Conservation (phyloP, 2,329 filamentous ascomycete species). For the Calonectria pteridis region DNA sequence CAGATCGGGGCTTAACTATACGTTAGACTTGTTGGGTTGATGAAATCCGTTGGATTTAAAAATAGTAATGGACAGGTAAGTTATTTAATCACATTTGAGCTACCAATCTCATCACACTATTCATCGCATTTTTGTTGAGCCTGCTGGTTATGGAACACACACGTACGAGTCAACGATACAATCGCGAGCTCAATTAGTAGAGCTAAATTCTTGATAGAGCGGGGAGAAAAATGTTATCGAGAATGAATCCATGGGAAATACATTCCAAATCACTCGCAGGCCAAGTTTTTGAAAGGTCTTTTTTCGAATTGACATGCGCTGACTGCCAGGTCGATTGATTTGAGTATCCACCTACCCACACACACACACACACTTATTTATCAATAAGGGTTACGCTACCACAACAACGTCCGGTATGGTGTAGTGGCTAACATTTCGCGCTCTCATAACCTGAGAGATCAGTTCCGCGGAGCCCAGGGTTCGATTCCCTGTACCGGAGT, state of each 20-base stretch:
- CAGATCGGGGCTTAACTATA: not conserved
- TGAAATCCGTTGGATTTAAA: not conserved
- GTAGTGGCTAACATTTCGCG: slow-evolving; percentile 51
- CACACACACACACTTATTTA: not conserved
- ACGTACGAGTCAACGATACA: no score
- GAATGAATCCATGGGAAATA: not conserved
- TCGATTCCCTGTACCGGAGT: slow-evolving; percentile 18
- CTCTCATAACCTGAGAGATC: slow-evolving; percentile 45
- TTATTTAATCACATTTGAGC: not conserved
- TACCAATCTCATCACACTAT: not conserved
- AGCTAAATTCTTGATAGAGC: not conserved
- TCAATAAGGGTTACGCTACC: not conserved
- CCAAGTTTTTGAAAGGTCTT: not conserved
- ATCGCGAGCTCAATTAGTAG: not conserved
- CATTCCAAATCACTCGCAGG: not conserved
- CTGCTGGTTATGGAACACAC: not conserved
- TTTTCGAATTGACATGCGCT: not conserved
- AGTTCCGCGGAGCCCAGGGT: slow-evolving; percentile 21
- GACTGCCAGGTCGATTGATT: not conserved
- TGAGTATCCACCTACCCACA: not conserved
- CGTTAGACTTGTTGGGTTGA: not conserved
- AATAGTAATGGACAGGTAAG: not conserved
- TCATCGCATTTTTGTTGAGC: not conserved
- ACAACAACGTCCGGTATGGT: slow-evolving; percentile 45
- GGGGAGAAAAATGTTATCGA: not conserved